phyloP scores from a whole-genome alignment of 139 green algal species.

The Coelastrella sp. region DNA sequence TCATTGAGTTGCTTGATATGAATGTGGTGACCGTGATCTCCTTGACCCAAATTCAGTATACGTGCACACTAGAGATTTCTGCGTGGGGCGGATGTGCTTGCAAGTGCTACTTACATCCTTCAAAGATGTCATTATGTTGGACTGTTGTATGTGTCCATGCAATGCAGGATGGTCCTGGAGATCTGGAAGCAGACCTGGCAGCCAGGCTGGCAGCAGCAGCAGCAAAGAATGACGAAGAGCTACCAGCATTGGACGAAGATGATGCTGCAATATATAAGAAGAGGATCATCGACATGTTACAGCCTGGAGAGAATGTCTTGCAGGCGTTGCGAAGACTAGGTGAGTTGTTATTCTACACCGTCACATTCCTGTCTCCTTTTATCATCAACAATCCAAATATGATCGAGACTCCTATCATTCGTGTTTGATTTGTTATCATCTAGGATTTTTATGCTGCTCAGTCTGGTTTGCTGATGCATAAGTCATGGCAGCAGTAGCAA shows the following conservation, averaged over 20 bases:
- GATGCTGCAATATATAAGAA: conserved; percentile 58
- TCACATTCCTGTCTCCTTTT: not conserved
- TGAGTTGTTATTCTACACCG: not conserved
- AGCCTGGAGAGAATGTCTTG: conserved; percentile 68
- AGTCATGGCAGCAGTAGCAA: too few species aligned
- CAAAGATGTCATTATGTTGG: not conserved
- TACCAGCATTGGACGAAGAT: conserved; percentile 37
- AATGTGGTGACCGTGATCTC: too few species aligned
- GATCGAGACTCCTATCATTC: too few species aligned
- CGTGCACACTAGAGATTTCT: too few species aligned
- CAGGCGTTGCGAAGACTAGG: conserved; percentile 70
- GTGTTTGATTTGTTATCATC: too few species aligned
- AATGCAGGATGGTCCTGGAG: conserved; percentile 31
- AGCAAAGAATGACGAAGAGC: not conserved
- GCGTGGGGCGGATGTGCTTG: too few species aligned
- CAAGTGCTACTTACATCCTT: too few species aligned
- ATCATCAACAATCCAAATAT: too few species aligned
- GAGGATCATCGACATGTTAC: conserved; percentile 66
- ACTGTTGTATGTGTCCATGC: not conserved
- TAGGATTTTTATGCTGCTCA: too few species aligned
- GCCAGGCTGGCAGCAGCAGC: conserved; percentile 28
- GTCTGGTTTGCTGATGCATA: too few species aligned
- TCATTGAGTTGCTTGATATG: too few species aligned
- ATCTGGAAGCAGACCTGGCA: conserved; percentile 14
- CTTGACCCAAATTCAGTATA: too few species aligned